Percentiles rank a stretch among this genome's conserved stretches.
phyloP scores from a whole-genome alignment of 768 basidiomycete species.

The Cystofilobasidium macerans region DNA sequence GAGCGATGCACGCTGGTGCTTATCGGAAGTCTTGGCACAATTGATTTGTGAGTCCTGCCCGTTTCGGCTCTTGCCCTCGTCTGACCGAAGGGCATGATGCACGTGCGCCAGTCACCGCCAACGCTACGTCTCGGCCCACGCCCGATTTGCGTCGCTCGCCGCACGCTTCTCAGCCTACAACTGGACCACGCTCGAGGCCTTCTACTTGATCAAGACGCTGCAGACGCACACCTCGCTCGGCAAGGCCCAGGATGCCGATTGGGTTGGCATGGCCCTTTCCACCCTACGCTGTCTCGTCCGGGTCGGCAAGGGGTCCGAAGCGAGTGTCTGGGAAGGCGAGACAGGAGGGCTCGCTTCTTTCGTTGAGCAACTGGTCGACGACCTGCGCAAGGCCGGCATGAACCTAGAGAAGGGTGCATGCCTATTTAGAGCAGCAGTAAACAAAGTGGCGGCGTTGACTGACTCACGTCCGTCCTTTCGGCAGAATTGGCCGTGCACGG shows the following conservation, averaged over 20 bases:
- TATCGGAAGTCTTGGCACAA: constrained; percentile 72
- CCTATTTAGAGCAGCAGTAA: neutral
- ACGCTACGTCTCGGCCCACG: constrained; percentile 52
- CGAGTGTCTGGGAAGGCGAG: constrained; percentile 20
- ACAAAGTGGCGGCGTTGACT: neutral
- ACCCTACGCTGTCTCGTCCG: constrained; percentile 62
- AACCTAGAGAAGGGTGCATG: constrained; percentile 33
- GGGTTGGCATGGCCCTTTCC: constrained; percentile 65
- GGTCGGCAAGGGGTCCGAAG: constrained; percentile 25
- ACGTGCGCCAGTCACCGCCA: constrained; percentile 52
- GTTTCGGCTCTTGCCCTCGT: constrained; percentile 25
- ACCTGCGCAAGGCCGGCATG: constrained; percentile 28
- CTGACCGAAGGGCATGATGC: constrained; percentile 25
- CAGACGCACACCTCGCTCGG: constrained; percentile 53
- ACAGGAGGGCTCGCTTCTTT: constrained; percentile 21
- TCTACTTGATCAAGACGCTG: constrained; percentile 64
- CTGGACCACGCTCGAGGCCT: constrained; percentile 69
- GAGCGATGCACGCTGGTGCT: constrained; percentile 60
- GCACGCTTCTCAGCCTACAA: constrained; percentile 71
- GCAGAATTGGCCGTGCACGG: constrained; percentile 58
- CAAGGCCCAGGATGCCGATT: constrained; percentile 58
- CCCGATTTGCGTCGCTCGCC: constrained; percentile 66
- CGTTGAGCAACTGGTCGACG: constrained; percentile 29
- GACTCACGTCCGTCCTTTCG: neutral
- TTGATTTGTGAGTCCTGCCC: constrained; percentile 63